A percentile compares a stretch with the other conserved stretches of the same genome.
These are phyloP conservation scores for Umbelopsis ramanniana DNA, from an alignment of 192 early-diverging fungal species.

Conservation along the genomic window DNA sequence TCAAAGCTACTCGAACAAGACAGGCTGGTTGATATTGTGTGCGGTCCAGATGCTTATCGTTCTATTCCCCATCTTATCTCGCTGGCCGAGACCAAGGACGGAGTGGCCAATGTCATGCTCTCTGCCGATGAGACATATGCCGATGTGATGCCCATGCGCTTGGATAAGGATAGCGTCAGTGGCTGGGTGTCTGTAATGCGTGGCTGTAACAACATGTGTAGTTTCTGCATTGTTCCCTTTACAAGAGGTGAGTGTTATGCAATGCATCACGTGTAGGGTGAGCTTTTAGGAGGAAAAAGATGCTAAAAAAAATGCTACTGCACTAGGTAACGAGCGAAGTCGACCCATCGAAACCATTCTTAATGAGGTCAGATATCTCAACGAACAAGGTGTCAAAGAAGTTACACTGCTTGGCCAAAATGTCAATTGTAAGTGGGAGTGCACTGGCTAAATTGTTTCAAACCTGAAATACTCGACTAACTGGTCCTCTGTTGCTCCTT, in stretches of 20 bases:
- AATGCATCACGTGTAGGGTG: not conserved
- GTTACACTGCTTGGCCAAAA: conserved; percentile 81
- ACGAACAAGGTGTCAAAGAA: conserved; percentile 66
- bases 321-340: conserved; percentile 62
- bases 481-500: not conserved
- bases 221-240: conserved; percentile 80
- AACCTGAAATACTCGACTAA: no score
- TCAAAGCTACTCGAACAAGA: conserved; percentile 70
- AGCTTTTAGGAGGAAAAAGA: no score
- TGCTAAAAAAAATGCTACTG: no score
- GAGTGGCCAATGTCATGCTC: conserved; percentile 81
- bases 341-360: conserved; percentile 73
- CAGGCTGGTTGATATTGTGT: conserved; percentile 75
- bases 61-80: conserved; percentile 75
- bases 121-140: conserved; percentile 83
- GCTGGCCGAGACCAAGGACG: conserved; percentile 60
- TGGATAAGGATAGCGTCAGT: conserved; percentile 64
- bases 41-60: conserved; percentile 78
- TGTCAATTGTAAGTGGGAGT: conserved; percentile 60
- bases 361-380: conserved; percentile 63
- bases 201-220: conserved; percentile 86
- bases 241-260: conserved; percentile 56
- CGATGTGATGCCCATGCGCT: conserved; percentile 74
- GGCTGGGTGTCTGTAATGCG: conserved; percentile 80
- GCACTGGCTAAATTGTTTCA: no score